These are phyloP conservation scores for Tinospora cordifolia DNA, from an alignment of 164 flowering plant species.

Conservation along the genomic window DNA sequence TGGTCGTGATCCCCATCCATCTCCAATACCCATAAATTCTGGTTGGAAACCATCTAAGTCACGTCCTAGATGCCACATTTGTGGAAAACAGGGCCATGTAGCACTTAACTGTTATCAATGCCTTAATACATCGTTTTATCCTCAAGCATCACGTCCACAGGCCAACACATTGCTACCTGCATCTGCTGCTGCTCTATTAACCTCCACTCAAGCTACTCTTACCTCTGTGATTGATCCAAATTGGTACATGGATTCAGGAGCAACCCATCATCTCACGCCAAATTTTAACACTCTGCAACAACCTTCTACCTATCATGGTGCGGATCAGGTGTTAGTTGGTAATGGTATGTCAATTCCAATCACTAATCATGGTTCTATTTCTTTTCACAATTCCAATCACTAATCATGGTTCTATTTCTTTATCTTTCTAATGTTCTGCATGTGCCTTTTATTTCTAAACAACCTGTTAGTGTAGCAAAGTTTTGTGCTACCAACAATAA, in stretches of 20 bases:
- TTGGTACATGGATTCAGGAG: slow-evolving; percentile 5
- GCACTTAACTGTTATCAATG: too few relatives aligned
- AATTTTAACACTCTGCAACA: background rate
- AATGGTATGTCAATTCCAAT: background rate
- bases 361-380: background rate
- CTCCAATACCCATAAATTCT: too few relatives aligned
- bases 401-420: background rate
- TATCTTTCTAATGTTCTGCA: background rate
- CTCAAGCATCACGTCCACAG: too few relatives aligned
- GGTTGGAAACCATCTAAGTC: too few relatives aligned
- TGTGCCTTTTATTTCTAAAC: background rate
- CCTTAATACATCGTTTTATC: too few relatives aligned
- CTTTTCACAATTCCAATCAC: background rate
- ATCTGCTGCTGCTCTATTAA: too few relatives aligned
- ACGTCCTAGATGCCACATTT: too few relatives aligned
- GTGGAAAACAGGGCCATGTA: too few relatives aligned
- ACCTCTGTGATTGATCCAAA: background rate
- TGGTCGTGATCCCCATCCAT: too few relatives aligned
- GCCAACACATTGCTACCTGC: too few relatives aligned
- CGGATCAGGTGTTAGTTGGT: background rate
- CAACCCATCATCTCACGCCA: background rate
- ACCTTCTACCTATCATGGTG: background rate
- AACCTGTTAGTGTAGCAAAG: background rate
- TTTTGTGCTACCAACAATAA: background rate
- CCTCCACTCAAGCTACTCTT: background rate